Evolutionary conservation across 2,329 filamentous ascomycete species (phyloP), one percentile per base, ranked within the genome.

Genomic region (Paraconiothyrium brasiliense): DNA sequence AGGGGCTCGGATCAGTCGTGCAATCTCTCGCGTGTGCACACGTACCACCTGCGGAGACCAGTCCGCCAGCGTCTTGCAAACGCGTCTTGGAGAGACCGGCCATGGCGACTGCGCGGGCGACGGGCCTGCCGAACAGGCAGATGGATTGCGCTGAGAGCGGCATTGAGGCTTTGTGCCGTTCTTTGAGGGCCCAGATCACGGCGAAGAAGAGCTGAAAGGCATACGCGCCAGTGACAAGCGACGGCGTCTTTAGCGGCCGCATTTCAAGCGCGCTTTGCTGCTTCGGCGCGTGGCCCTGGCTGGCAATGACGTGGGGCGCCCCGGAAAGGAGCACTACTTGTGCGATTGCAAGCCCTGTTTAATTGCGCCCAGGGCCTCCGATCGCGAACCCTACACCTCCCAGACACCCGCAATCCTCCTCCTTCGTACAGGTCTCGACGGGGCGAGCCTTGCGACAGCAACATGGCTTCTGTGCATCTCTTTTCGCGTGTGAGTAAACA

Each of bases 241-340:
- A 13, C 39, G 51, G 51, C 9, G 34, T 14, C 13, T 43, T 54
- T 54, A 54, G 51, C 51, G 51, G 22, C 51, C 51, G 37, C 50
- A 30, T 4, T n/a, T 14, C 14, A 30, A 6, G 5, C 5, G 52
- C 52, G 52, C 52, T 44, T 34, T 32, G 39, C 52, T 57, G 44
- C 5, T 43, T 35, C 9, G 16, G n/a, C 35, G 34, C 39, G n/a
- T 41, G 39, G 39, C 39, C 27, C 4, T 30, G 54, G 27, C 34
- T 24, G 54, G 51, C 50, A 49, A 61, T 57, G 50, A 57, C 59
- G 52, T 57, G 50, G 49, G 54, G 54, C 32, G 34, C 35, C 56
- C 46, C 20, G 32, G 41, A 34, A 22, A 54, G 49, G 49, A 54
- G 49, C 5, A 54, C 48, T 54, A 35, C 56, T 32, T 32, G 24